Percentiles rank a stretch among this genome's conserved stretches.
These are phyloP conservation scores for Pyrenochaeta sp. DNA, from an alignment of 2,329 filamentous ascomycete genomes.

Conservation along the genomic window DNA sequence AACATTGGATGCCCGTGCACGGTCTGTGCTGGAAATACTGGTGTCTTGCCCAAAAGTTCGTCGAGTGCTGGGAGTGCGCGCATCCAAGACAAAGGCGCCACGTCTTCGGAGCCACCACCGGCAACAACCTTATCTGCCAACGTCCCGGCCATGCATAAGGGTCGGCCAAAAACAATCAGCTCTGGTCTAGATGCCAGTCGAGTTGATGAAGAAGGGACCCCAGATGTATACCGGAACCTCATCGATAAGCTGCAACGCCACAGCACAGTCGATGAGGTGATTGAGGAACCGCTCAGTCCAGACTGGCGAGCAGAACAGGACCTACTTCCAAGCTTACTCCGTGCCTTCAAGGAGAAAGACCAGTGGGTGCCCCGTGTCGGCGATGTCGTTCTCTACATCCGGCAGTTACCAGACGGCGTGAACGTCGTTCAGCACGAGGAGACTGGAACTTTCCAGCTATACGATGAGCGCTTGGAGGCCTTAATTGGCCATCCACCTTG, in stretches of 20 bases:
- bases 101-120: slow-evolving; percentile 6
- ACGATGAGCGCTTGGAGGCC: slow-evolving; percentile 19
- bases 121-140: background rate
- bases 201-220: slow-evolving; percentile 62
- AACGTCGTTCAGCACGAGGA: slow-evolving; percentile 39
- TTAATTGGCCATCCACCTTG: slow-evolving; percentile 58
- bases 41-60: slow-evolving; percentile 22
- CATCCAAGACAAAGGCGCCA: slow-evolving; percentile 7
- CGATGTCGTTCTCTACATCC: slow-evolving; percentile 65
- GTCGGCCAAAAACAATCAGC: slow-evolving; percentile 26
- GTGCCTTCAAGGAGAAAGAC: slow-evolving; percentile 54
- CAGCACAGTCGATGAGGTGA: slow-evolving; percentile 52
- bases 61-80: slow-evolving; percentile 13
- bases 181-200: slow-evolving; percentile 31
- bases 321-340: slow-evolving; percentile 53
- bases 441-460: slow-evolving; percentile 32
- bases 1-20: slow-evolving; percentile 59
- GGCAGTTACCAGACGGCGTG: slow-evolving; percentile 40
- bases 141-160: too few relatives aligned
- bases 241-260: slow-evolving; percentile 58
- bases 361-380: slow-evolving; percentile 64
- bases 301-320: slow-evolving; percentile 65
- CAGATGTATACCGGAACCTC: slow-evolving; percentile 61
- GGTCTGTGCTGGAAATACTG: slow-evolving; percentile 51
- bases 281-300: slow-evolving; percentile 61